Percentiles rank a stretch among this genome's conserved stretches.
Conservation (phyloP, 2,329 filamentous ascomycete species). For the Cadophora malorum region DNA sequence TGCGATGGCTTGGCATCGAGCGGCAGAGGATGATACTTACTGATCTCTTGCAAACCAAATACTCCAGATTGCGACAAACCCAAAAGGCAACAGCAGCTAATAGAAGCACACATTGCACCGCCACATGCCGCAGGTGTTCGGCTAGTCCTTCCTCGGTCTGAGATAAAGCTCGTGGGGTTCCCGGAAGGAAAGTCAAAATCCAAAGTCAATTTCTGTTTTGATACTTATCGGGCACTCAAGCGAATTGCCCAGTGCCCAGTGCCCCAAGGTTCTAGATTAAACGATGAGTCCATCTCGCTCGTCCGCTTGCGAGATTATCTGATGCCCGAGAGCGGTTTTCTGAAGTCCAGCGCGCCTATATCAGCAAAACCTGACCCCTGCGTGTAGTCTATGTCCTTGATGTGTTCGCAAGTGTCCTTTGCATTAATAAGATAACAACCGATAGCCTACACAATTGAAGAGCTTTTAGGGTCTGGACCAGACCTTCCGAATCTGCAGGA, state of each 20-base stretch:
- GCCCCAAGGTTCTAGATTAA: neutral
- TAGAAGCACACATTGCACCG: too few species aligned
- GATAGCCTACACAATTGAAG: neutral
- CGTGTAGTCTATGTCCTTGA: neutral
- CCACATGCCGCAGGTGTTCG: too few species aligned
- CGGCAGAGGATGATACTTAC: neutral
- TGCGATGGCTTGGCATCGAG: neutral
- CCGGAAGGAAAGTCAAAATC: neutral
- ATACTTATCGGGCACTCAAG: neutral
- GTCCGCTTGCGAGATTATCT: neutral
- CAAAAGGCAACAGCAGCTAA: too few species aligned
- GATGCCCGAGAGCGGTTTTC: neutral
- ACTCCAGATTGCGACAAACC: too few species aligned
- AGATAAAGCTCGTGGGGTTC: neutral
- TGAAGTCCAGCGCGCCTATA: neutral
- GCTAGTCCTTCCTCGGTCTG: too few species aligned
- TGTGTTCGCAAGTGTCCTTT: neutral
- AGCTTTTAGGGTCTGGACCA: neutral
- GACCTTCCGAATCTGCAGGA: neutral
- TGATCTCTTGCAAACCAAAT: neutral
- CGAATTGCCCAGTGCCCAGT: neutral
- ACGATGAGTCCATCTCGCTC: neutral
- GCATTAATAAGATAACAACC: neutral
- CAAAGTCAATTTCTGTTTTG: constrained; percentile 7
- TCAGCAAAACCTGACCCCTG: neutral